Base-by-base conservation (phyloP, 495 filamentous ascomycete species). In the Copromyces sp. region DNA sequence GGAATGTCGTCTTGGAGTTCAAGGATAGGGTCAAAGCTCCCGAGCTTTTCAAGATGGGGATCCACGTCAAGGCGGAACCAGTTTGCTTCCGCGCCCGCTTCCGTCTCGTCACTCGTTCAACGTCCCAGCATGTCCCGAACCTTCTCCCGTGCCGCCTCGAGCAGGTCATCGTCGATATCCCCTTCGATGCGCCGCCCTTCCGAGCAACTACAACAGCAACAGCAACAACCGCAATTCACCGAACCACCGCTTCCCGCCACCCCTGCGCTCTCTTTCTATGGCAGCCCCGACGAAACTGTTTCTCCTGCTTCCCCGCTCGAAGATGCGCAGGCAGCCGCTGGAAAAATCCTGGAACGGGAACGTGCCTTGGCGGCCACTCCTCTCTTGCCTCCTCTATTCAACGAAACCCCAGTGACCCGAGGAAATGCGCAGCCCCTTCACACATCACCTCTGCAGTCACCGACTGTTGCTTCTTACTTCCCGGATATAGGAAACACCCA, bases 401-500 rank as follows among this genome's bases (percentile, higher is more conserved):
- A 88, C 45, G 88, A 90, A 42, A 68, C 71, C 5, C 74, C 77
- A 9, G 12, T 72, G 8, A 73, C 75, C 39, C 79, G 80, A 7
- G 70, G 81, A 73, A 75, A 74, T 75, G 70, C 69, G 69, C 84
- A 74, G 70, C 80, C 84, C 39, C 71, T 87, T 47, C 85, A 91
- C 9, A 85, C 90, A 69, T 95, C 94, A 4, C 93, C 94, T 3
- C 81, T 97, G 53, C 92, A 95, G 77, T 97, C 94, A 0, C 93
- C 94, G 0, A 91, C 89, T n/a, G 72, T 86, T 37, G 80, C 82
- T 8, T 75, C 80, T 69, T 68, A 71, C 3, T 32, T 76, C 29
- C 72, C 71, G 4, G 81, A 84, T 4, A 74, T 79, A 8, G 44
- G 76, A 3, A 71, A 77, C 45, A 74, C 75, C 7, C 76, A 78